phyloP scores from a whole-genome alignment of 2,329 filamentous ascomycete species.

The Calonectria pauciramosa region DNA sequence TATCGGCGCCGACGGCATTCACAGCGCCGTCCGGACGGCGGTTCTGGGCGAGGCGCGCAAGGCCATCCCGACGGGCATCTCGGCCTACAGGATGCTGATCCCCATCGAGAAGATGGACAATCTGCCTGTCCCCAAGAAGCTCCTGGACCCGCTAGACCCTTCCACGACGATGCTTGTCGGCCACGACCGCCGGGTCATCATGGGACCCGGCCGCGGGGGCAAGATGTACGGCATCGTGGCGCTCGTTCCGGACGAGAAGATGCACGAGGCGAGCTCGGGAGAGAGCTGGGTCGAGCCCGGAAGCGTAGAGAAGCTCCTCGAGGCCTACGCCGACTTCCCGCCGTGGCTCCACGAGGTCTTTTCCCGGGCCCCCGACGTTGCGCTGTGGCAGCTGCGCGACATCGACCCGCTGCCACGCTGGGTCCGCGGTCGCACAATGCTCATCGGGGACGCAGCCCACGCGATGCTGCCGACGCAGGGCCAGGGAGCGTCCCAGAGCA shows the following conservation, averaged over 20 bases:
- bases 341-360: slow-evolving; percentile 25
- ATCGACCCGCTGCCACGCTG: slow-evolving; percentile 24
- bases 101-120: slow-evolving; percentile 30
- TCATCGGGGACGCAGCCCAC: slow-evolving; percentile 29
- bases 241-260: slow-evolving; percentile 36
- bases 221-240: slow-evolving; percentile 39
- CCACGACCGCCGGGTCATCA: slow-evolving; percentile 38
- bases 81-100: slow-evolving; percentile 40
- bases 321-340: slow-evolving; percentile 32
- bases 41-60: slow-evolving; percentile 30
- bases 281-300: slow-evolving; percentile 41
- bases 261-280: slow-evolving; percentile 29
- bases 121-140: slow-evolving; percentile 23
- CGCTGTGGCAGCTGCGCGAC: slow-evolving; percentile 29
- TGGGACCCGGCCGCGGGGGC: slow-evolving; percentile 36
- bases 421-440: slow-evolving; percentile 18
- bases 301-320: slow-evolving; percentile 33
- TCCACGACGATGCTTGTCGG: slow-evolving; percentile 41
- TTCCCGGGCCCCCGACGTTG: slow-evolving; percentile 12
- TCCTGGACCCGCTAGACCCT: slow-evolving; percentile 25
- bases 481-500: slow-evolving; percentile 29
- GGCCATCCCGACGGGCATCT: slow-evolving; percentile 36
- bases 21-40: slow-evolving; percentile 36
- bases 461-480: slow-evolving; percentile 32
- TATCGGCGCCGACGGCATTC: slow-evolving; percentile 41